A percentile compares a stretch with the other conserved stretches of the same genome.
phyloP scores from a whole-genome alignment of 345 rosid species.

The Euphorbia peplus region DNA sequence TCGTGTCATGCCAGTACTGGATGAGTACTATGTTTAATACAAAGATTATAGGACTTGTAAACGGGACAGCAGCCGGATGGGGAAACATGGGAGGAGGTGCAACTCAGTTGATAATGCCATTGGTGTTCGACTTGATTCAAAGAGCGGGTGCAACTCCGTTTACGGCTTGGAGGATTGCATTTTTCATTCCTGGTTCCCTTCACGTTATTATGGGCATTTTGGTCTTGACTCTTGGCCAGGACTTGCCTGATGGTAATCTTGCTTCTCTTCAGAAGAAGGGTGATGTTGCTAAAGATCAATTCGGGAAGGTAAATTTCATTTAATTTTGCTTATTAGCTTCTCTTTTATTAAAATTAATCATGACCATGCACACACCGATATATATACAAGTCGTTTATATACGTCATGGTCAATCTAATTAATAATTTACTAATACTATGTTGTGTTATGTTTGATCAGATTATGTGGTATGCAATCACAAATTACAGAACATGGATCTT shows the following conservation, averaged over 20 bases:
- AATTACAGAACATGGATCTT: conserved; percentile 92
- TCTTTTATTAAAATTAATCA: too few species aligned
- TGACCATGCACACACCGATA: too few species aligned
- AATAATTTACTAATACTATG: neutral
- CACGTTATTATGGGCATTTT: conserved; percentile 66
- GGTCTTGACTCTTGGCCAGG: conserved; percentile 83
- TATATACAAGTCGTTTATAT: too few species aligned
- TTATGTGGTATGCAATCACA: conserved; percentile 74
- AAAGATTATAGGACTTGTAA: conserved; percentile 75
- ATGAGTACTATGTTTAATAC: conserved; percentile 97
- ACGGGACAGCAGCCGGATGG: conserved; percentile 97
- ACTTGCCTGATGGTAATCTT: conserved; percentile 85
- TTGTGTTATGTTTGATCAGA: conserved; percentile 36
- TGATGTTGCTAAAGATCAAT: conserved; percentile 62
- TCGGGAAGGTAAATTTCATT: conserved; percentile 52
- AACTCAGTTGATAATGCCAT: conserved; percentile 80
- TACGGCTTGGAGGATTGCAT: conserved; percentile 90
- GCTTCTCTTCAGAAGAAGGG: conserved; percentile 69
- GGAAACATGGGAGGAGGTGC: conserved; percentile 96
- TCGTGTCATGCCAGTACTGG: conserved; percentile 94
- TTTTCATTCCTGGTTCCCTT: conserved; percentile 71
- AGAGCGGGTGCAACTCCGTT: conserved; percentile 59
- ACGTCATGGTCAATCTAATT: neutral
- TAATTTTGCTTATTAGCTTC: too few species aligned
- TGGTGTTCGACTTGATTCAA: conserved; percentile 62